These are phyloP conservation scores for Lophiotrema nucula DNA, from an alignment of 495 filamentous ascomycete genomes.

Conservation along the genomic window DNA sequence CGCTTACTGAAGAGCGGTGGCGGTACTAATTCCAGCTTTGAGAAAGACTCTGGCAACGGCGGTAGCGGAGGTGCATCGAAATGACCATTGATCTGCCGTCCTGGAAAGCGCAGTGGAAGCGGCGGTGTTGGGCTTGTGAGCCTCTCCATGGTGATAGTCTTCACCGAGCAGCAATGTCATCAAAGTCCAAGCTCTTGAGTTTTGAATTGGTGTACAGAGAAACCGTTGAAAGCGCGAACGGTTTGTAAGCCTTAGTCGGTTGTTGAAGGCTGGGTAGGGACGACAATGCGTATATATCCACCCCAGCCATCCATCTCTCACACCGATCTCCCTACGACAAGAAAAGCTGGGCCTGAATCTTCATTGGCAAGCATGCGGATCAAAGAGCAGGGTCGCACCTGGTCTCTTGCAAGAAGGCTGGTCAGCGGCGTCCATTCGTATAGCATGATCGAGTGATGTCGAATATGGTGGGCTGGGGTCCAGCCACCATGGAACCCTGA, in stretches of 20 bases:
- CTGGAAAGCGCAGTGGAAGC: not conserved
- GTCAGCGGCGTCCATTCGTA: too few relatives aligned
- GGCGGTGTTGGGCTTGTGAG: conserved; percentile 1
- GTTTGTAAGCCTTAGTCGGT: not conserved
- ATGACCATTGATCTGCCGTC: not conserved
- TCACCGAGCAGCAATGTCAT: not conserved
- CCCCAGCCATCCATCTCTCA: not conserved
- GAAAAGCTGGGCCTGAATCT: too few relatives aligned
- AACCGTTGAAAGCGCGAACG: not conserved
- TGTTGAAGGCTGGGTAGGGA: not conserved
- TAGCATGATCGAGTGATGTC: too few relatives aligned
- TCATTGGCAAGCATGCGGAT: too few relatives aligned
- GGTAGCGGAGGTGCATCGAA: not conserved
- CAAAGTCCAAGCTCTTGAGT: not conserved
- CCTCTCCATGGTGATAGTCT: not conserved
- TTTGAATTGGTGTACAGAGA: not conserved
- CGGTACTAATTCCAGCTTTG: not conserved
- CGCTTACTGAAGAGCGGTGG: conserved; percentile 11
- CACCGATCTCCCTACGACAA: too few relatives aligned
- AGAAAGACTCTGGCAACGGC: not conserved
- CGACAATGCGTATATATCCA: not conserved
- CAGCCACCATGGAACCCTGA: too few relatives aligned
- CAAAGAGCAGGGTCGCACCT: too few relatives aligned
- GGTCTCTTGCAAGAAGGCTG: too few relatives aligned
- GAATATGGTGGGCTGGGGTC: too few relatives aligned